Conservation (phyloP, 208 protist species). For the Wallacemonas sp. region DNA sequence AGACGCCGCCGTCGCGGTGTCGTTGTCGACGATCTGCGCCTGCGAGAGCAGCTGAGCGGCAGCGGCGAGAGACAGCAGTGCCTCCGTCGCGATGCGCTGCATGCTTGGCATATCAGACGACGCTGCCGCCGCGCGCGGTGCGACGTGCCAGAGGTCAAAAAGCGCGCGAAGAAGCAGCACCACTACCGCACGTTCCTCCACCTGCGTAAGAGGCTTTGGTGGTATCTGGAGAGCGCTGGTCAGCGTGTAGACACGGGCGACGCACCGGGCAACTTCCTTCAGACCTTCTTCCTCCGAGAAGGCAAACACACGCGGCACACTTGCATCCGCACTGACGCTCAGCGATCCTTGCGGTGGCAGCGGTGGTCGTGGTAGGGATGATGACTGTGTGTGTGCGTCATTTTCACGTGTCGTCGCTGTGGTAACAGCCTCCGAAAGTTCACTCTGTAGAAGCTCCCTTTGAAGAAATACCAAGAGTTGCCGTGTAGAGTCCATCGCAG, state of each 20-base stretch:
- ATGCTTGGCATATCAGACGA: no score
- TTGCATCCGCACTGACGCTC: no score
- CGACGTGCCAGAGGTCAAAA: neutral
- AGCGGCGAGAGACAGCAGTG: neutral
- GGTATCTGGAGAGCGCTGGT: neutral
- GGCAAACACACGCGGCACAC: neutral
- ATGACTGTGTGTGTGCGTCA: no score
- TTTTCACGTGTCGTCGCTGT: no score
- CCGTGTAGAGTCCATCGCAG: neutral
- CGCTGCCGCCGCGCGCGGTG: neutral
- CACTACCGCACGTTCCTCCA: neutral
- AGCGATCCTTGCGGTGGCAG: no score
- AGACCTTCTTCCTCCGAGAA: conserved; percentile 9
- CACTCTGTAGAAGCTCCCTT: neutral
- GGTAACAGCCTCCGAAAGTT: conserved; percentile 8
- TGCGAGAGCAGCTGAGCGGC: conserved; percentile 2
- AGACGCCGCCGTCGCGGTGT: neutral
- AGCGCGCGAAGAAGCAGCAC: neutral
- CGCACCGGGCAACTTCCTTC: neutral
- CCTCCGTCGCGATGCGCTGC: neutral
- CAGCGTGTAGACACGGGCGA: neutral
- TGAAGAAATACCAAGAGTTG: conserved; percentile 5
- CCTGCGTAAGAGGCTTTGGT: no score
- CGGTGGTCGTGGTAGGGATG: no score
- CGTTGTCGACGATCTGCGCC: neutral